A percentile compares a stretch with the other conserved stretches of the same genome.
These are phyloP conservation scores for Tricladium varicosporioides DNA, from an alignment of 2,329 filamentous ascomycete species.

Conservation along the genomic window DNA sequence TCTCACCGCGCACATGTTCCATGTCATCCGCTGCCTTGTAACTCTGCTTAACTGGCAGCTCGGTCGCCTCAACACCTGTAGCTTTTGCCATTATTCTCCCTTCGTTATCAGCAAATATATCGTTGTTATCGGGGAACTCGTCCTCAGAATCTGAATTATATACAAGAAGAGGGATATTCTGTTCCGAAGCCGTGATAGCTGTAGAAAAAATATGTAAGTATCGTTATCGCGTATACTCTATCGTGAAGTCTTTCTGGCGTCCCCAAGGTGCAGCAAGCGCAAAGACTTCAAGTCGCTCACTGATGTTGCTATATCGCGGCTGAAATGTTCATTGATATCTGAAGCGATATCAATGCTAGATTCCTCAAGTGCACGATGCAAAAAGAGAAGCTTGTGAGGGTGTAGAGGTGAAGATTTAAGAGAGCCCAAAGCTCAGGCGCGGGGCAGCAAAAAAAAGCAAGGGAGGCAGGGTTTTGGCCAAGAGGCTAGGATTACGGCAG, in stretches of 20 bases:
- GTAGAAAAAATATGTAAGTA: background rate
- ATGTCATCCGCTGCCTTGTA: slow-evolving; percentile 26
- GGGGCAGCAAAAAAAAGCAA: slow-evolving; percentile 6
- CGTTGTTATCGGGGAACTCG: background rate
- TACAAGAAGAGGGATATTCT: slow-evolving; percentile 29
- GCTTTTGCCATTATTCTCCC: slow-evolving; percentile 18
- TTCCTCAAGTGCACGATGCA: background rate
- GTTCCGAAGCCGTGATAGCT: slow-evolving; percentile 21
- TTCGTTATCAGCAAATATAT: slow-evolving; percentile 3
- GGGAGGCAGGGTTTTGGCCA: background rate
- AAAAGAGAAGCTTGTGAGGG: background rate
- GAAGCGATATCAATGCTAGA: slow-evolving; percentile 4
- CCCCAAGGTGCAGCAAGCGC: slow-evolving; percentile 30
- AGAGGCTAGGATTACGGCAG: background rate
- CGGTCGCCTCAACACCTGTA: slow-evolving; percentile 21
- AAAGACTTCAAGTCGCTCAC: slow-evolving; percentile 38
- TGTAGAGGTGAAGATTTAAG: background rate
- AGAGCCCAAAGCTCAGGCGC: background rate
- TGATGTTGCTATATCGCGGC: slow-evolving; percentile 22
- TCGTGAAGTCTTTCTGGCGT: slow-evolving; percentile 31
- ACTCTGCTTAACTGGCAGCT: slow-evolving; percentile 13
- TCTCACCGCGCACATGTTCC: slow-evolving; percentile 14
- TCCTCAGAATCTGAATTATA: slow-evolving; percentile 22
- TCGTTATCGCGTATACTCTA: slow-evolving; percentile 9
- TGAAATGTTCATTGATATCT: slow-evolving; percentile 6